Evolutionary conservation across 106 monocot species (phyloP), one percentile per base, ranked within the genome.

Genomic region (Posidonia australis): DNA sequence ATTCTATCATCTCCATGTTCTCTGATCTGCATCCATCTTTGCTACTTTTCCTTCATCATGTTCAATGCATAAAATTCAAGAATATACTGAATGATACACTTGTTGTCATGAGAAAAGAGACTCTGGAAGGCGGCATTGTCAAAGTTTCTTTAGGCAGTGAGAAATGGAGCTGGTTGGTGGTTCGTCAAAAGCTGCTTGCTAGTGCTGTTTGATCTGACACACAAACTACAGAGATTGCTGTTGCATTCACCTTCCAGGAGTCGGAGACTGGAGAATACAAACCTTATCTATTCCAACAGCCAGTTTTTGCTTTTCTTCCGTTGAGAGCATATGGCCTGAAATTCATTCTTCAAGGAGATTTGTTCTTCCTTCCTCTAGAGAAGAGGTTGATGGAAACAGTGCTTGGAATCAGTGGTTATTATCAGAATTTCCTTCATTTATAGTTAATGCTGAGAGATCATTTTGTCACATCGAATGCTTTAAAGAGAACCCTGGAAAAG

Each of bases 361-460:
- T 77, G 78, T 90, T 66, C 66, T 98, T 57, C 90, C 96, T 72
- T 87, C 96, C 74, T 98, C 96, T 21, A 86, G 96, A 79, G 96
- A 98, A 76, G 96, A 98, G 78, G 86, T 98, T 18, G 90, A 90
- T 77, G 86, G 82, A 62, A 66, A 87, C 70, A 90, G 84, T 83
- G 87, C 96, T 19, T 98, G 96, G 96, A 98, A 98, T 65, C 96
- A 90, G 73, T 98, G 96, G 96, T 76, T 98, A 30, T 78, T 98
- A 59, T 82, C 96, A 14, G 84, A 98, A 63, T 82, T 84, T 49
- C 96, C 96, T 79, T 32, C 65, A 57, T 67, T 98, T 17, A 90
- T 90, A 81, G 76, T 98, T 73, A 65, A 56, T 65, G 81, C 90
- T 31, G 71, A 80, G 62, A 72, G 71, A 57, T 84, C 79, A 22